Conservation (phyloP, 2,329 filamentous ascomycete species). For the Exserohilum turcica region DNA sequence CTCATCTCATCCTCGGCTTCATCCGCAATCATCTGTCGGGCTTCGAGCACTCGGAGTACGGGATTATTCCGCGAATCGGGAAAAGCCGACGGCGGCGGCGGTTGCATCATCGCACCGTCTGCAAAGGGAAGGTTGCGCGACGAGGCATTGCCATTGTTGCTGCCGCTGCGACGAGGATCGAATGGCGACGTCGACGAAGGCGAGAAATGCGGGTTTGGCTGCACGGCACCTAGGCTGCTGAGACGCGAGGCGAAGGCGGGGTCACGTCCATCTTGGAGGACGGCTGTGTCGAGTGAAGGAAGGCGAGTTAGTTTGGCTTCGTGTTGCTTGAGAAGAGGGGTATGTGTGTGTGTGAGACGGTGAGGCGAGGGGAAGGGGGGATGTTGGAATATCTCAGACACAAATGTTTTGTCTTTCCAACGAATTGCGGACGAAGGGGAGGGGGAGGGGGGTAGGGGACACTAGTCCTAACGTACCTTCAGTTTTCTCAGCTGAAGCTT, state of each 20-base stretch:
- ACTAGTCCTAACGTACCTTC: conserved; percentile 37
- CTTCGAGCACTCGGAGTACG: conserved; percentile 58
- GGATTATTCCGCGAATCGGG: conserved; percentile 55
- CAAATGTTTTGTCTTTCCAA: too few relatives aligned
- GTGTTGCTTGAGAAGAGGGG: too few relatives aligned
- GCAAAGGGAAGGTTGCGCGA: conserved; percentile 30
- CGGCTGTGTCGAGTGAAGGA: conserved; percentile 46
- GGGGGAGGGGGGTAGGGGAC: neutral
- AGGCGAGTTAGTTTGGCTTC: neutral
- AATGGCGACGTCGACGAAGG: conserved; percentile 58
- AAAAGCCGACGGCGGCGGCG: conserved; percentile 36
- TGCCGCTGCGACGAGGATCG: conserved; percentile 35
- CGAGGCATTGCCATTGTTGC: too few relatives aligned
- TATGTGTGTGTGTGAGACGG: neutral
- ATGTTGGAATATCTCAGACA: too few relatives aligned
- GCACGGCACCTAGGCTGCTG: conserved; percentile 64
- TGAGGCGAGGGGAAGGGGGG: neutral
- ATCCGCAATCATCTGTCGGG: conserved; percentile 57
- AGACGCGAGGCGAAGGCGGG: conserved; percentile 80
- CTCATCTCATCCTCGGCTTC: conserved; percentile 61
- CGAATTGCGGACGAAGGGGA: neutral
- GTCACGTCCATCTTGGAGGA: conserved; percentile 66
- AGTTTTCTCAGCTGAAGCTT: conserved; percentile 46
- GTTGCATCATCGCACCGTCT: conserved; percentile 35
- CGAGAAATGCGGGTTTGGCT: conserved; percentile 62